Evolutionary conservation across 2,329 filamentous ascomycete species (phyloP).

Genomic region (Drechslerella coelobrocha): DNA sequence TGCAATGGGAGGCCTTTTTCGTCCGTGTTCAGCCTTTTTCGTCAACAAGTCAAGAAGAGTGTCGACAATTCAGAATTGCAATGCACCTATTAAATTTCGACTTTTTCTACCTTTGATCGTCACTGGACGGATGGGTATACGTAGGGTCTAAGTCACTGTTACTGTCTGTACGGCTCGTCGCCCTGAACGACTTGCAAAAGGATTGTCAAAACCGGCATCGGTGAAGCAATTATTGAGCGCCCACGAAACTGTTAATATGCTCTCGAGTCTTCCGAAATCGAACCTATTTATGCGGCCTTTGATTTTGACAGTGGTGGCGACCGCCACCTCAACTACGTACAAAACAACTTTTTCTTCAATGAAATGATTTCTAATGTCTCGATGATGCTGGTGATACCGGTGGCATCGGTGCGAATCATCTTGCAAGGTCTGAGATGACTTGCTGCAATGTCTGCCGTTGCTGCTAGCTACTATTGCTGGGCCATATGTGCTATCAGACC

Average conservation of each 20-base stretch:
- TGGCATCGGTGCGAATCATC: too few relatives aligned
- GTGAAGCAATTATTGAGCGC: constrained; percentile 4
- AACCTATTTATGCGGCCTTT: constrained; percentile 11
- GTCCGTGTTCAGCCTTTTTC: constrained; percentile 15
- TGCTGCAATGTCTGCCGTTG: too few relatives aligned
- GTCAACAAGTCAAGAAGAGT: constrained; percentile 9
- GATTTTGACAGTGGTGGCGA: constrained; percentile 7
- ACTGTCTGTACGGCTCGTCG: constrained; percentile 14
- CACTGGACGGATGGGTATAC: constrained; percentile 17
- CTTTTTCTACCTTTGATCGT: neutral
- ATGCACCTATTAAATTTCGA: constrained; percentile 1
- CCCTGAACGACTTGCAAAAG: constrained; percentile 2
- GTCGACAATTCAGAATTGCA: constrained; percentile 6
- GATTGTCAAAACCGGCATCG: neutral
- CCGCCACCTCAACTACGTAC: too few relatives aligned
- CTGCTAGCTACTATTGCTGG: too few relatives aligned
- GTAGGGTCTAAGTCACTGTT: constrained; percentile 42
- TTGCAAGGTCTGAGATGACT: too few relatives aligned
- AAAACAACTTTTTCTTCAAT: too few relatives aligned
- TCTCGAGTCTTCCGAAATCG: neutral
- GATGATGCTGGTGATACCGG: too few relatives aligned
- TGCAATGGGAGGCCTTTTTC: constrained; percentile 12
- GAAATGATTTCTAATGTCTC: too few relatives aligned
- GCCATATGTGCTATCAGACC: too few relatives aligned
- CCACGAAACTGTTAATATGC: neutral